phyloP scores from a whole-genome alignment of 345 rosid genomes.

The Salix udensis region DNA sequence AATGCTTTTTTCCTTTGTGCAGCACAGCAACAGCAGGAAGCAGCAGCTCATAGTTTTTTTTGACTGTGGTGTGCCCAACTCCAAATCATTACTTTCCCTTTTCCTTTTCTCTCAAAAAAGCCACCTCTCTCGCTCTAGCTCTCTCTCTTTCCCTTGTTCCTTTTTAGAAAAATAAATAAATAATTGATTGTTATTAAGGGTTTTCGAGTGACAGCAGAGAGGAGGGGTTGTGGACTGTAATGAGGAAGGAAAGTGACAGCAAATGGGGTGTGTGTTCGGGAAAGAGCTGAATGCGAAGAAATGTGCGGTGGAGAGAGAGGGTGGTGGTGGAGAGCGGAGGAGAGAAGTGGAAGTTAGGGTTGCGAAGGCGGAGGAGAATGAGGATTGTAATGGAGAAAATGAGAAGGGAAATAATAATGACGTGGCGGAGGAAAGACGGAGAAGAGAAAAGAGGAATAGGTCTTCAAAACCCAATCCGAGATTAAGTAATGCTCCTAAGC shows the following conservation, averaged over 20 bases:
- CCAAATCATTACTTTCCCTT: conserved; percentile 41
- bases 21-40: too few relatives aligned
- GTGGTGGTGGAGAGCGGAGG: conserved; percentile 20
- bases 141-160: neutral
- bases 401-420: neutral
- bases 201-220: neutral
- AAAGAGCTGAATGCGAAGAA: conserved; percentile 16
- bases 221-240: neutral
- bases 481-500: conserved; percentile 28
- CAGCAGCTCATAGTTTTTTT: neutral
- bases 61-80: conserved; percentile 34
- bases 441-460: conserved; percentile 14
- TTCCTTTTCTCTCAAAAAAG: conserved; percentile 33
- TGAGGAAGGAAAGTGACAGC: conserved; percentile 6
- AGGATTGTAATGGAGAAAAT: neutral
- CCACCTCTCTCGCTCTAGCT: neutral
- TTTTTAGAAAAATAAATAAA: neutral
- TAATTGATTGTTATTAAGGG: too few relatives aligned
- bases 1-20: too few relatives aligned
- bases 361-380: conserved; percentile 18
- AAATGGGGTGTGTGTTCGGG: conserved; percentile 35
- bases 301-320: conserved; percentile 4
- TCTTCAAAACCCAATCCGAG: conserved; percentile 29
- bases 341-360: conserved; percentile 13
- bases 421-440: neutral